A percentile compares a stretch with the other conserved stretches of the same genome.
phyloP scores from a whole-genome alignment of 2,329 filamentous ascomycete species.

The Epichloe brachyelytri region DNA sequence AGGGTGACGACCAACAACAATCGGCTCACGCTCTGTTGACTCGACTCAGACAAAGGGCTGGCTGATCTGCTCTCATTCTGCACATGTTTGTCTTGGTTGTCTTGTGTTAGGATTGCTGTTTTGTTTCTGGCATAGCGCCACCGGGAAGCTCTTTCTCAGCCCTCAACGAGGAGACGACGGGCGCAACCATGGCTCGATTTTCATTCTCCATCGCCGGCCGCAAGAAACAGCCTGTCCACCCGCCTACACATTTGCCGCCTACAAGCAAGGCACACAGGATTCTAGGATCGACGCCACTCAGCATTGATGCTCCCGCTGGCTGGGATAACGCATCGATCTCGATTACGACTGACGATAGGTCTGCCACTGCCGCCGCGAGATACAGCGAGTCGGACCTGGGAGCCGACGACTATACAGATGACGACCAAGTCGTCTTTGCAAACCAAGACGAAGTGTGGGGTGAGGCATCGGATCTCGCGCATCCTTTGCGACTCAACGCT shows the following conservation, averaged over 20 bases:
- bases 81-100: background rate
- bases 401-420: constrained; percentile 6
- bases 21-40: background rate
- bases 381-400: constrained; percentile 12
- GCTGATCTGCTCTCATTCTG: background rate
- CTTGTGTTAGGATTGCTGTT: background rate
- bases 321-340: constrained; percentile 33
- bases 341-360: constrained; percentile 30
- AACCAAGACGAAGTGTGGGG: constrained; percentile 23
- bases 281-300: constrained; percentile 33
- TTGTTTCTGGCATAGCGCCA: background rate
- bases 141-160: background rate
- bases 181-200: constrained; percentile 29
- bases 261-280: constrained; percentile 40
- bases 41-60: too few species aligned
- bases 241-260: constrained; percentile 20
- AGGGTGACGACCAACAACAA: background rate
- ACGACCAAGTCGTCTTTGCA: constrained; percentile 12
- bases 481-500: constrained; percentile 10
- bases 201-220: constrained; percentile 35
- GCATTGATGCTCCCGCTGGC: constrained; percentile 23
- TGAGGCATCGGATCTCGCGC: constrained; percentile 33
- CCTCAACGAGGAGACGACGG: background rate
- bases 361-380: constrained; percentile 26
- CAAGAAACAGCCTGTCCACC: constrained; percentile 25